A percentile compares a stretch with the other conserved stretches of the same genome.
Evolutionary conservation across 2,329 filamentous ascomycete species (phyloP).

Genomic region (Bipolaris bicolor): DNA sequence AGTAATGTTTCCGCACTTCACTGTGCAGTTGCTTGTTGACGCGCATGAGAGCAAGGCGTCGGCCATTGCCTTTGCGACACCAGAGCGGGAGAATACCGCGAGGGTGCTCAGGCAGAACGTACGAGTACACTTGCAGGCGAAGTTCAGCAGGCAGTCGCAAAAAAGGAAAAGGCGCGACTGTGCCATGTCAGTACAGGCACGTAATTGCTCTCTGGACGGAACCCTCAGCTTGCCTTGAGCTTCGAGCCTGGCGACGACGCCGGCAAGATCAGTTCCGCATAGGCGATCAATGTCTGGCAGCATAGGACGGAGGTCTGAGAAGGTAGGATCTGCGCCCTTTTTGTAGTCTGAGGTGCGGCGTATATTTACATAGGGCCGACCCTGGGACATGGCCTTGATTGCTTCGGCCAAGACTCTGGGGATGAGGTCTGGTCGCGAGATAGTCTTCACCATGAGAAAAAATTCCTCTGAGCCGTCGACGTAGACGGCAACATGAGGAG

Average conservation of each 20-base stretch:
- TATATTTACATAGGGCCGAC: constrained; percentile 24
- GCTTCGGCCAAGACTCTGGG: constrained; percentile 27
- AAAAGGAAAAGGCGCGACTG: constrained; percentile 32
- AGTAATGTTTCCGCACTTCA: constrained; percentile 26
- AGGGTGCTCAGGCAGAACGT: constrained; percentile 23
- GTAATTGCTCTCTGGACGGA: too few species aligned
- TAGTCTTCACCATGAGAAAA: constrained; percentile 20
- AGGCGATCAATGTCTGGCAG: constrained; percentile 25
- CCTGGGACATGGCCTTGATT: constrained; percentile 21
- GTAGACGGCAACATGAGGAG: constrained; percentile 20
- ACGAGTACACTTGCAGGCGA: constrained; percentile 27
- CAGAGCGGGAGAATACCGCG: constrained; percentile 11
- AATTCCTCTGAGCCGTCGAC: constrained; percentile 28
- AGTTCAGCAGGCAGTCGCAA: constrained; percentile 33
- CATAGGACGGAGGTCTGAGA: constrained; percentile 28
- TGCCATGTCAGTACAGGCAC: constrained; percentile 4
- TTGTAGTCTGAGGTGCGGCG: constrained; percentile 15
- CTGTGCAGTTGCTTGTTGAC: constrained; percentile 22
- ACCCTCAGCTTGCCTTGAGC: constrained; percentile 18
- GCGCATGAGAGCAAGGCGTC: constrained; percentile 26
- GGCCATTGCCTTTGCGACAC: constrained; percentile 1
- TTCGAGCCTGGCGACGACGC: constrained; percentile 19
- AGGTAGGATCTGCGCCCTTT: constrained; percentile 26
- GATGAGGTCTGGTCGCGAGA: constrained; percentile 28
- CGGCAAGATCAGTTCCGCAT: constrained; percentile 25